Evolutionary conservation across 805 yeast species (phyloP).

Genomic region (Hanseniaspora opuntiae): DNA sequence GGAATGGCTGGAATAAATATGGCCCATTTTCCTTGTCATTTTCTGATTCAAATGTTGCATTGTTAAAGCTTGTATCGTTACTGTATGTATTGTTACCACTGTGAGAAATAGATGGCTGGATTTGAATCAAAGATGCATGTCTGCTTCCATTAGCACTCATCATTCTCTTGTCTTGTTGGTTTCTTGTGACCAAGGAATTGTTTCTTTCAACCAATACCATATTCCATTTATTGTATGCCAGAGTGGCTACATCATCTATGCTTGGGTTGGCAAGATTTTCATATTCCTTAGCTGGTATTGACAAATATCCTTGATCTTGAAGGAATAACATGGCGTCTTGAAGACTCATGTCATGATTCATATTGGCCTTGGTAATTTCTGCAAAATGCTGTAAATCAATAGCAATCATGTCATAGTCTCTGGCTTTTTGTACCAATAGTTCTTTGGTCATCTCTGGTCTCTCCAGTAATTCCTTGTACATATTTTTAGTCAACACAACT

Average conservation of each 20-base stretch:
- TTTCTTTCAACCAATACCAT: constrained; percentile 11
- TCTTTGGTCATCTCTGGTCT: constrained; percentile 14
- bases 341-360: constrained; percentile 13
- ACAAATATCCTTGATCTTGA: constrained; percentile 25
- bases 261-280: background rate
- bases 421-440: constrained; percentile 15
- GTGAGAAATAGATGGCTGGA: constrained; percentile 1
- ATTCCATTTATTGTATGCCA: constrained; percentile 13
- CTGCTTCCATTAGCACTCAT: background rate
- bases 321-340: constrained; percentile 19
- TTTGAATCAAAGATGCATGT: constrained; percentile 8
- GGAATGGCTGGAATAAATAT: constrained; percentile 6
- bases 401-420: constrained; percentile 16
- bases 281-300: constrained; percentile 27
- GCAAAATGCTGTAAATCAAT: constrained; percentile 14
- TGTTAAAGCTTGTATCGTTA: constrained; percentile 7
- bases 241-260: constrained; percentile 3
- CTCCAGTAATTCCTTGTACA: constrained; percentile 2
- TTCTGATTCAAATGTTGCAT: background rate
- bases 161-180: background rate
- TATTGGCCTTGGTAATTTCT: constrained; percentile 13
- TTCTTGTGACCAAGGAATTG: background rate
- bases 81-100: constrained; percentile 12
- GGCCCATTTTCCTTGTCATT: background rate
- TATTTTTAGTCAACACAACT: background rate